These are phyloP conservation scores for Naganishia antarctica DNA, from an alignment of 768 basidiomycete species.

Conservation along the genomic window DNA sequence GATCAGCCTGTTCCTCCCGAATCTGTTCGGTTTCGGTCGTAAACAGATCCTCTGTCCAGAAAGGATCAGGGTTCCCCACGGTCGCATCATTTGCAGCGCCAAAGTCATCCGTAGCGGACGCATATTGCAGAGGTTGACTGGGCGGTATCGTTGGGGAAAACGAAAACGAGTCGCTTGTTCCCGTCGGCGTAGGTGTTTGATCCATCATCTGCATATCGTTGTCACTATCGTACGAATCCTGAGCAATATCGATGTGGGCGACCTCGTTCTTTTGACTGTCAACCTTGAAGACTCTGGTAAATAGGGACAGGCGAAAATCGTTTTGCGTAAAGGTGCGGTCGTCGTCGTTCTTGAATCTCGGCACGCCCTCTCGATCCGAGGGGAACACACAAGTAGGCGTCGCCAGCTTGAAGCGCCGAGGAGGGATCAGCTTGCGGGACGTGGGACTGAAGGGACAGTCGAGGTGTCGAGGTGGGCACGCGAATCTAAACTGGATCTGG, in stretches of 20 bases:
- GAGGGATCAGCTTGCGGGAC: not conserved
- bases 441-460: not conserved
- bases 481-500: no score
- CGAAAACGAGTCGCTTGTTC: conserved; percentile 9
- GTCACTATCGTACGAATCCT: not conserved
- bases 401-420: conserved; percentile 14
- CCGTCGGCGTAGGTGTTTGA: conserved; percentile 19
- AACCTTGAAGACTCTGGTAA: not conserved
- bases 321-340: not conserved
- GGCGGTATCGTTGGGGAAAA: not conserved
- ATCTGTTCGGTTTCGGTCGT: conserved; percentile 2
- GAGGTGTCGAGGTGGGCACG: no score
- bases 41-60: conserved; percentile 18
- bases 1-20: not conserved
- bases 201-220: conserved; percentile 20
- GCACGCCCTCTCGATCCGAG: conserved; percentile 13
- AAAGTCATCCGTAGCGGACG: conserved; percentile 7
- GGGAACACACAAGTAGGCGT: not conserved
- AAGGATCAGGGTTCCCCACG: not conserved
- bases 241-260: not conserved
- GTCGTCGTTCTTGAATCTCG: not conserved
- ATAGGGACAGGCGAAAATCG: not conserved
- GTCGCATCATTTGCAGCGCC: not conserved
- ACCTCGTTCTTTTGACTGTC: not conserved
- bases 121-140: conserved; percentile 4